These are phyloP conservation scores for Cercospora sesami DNA, from an alignment of 2,329 filamentous ascomycete genomes.

Conservation along the genomic window DNA sequence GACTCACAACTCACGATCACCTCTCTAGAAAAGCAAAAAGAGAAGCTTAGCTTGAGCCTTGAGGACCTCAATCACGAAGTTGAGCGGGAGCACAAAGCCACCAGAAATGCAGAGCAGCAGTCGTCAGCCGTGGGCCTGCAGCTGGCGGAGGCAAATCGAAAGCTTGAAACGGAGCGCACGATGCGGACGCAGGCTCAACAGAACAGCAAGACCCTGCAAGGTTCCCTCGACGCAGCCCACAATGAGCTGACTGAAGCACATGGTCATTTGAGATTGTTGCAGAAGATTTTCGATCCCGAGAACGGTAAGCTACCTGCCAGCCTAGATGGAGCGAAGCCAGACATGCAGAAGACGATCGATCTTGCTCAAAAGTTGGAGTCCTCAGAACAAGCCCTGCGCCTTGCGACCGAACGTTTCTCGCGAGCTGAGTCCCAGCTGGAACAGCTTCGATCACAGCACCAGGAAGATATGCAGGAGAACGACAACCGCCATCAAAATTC, in stretches of 20 bases:
- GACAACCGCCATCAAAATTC: constrained; percentile 62
- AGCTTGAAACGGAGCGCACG: constrained; percentile 85
- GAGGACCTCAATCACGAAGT: constrained; percentile 94
- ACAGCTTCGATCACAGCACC: constrained; percentile 72
- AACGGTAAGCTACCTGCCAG: constrained; percentile 51
- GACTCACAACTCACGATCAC: constrained; percentile 81
- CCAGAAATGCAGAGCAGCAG: constrained; percentile 84
- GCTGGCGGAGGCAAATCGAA: constrained; percentile 83
- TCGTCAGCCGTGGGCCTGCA: constrained; percentile 78
- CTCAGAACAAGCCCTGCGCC: constrained; percentile 80
- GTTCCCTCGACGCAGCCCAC: constrained; percentile 74
- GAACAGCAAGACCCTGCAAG: constrained; percentile 78
- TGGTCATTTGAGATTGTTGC: constrained; percentile 74
- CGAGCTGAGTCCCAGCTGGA: constrained; percentile 81
- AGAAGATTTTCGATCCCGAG: constrained; percentile 83
- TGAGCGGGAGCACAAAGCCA: constrained; percentile 83
- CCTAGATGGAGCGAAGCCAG: constrained; percentile 68
- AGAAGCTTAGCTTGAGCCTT: constrained; percentile 82
- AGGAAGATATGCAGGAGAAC: constrained; percentile 68
- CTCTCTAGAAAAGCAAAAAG: constrained; percentile 87
- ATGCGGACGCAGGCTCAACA: constrained; percentile 80
- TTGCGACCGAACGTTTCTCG: constrained; percentile 75
- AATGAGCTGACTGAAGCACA: constrained; percentile 79
- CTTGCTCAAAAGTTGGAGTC: constrained; percentile 83
- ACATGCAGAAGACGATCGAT: constrained; percentile 68